Percentiles rank a stretch among this genome's conserved stretches.
phyloP scores from a whole-genome alignment of 1,139 yeast genomes.

The Hansenula anomala region DNA sequence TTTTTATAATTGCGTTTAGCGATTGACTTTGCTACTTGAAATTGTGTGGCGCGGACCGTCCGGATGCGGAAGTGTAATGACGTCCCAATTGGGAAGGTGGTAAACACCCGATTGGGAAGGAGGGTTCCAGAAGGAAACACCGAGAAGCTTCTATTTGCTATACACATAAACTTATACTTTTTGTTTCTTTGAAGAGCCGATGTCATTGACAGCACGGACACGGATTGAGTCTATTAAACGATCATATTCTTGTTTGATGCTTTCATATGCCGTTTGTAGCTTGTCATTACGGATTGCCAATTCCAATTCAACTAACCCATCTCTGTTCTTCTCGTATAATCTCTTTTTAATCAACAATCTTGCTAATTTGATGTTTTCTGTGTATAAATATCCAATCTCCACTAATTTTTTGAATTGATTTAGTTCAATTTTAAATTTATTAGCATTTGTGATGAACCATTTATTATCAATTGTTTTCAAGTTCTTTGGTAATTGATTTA shows the following conservation, averaged over 20 bases:
- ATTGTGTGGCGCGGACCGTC: neutral
- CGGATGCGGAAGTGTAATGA: neutral
- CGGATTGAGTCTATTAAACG: conserved; percentile 34
- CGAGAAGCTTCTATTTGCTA: neutral
- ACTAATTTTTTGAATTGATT: conserved; percentile 74
- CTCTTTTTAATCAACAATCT: conserved; percentile 68
- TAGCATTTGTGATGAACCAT: conserved; percentile 39
- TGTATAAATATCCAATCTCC: conserved; percentile 66
- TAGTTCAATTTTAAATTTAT: conserved; percentile 56
- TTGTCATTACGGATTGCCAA: conserved; percentile 58
- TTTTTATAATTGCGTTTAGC: too few species aligned
- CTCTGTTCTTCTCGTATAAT: conserved; percentile 71
- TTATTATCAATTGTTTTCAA: conserved; percentile 31
- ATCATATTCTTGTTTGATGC: conserved; percentile 64
- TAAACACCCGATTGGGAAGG: neutral
- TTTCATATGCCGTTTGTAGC: conserved; percentile 68
- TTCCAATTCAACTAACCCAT: conserved; percentile 66
- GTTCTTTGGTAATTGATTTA: conserved; percentile 20
- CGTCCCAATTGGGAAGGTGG: neutral
- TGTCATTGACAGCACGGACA: conserved; percentile 2
- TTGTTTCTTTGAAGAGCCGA: neutral
- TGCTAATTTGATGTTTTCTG: conserved; percentile 22
- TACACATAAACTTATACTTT: neutral
- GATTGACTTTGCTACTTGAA: conserved; percentile 23
- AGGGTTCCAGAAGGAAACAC: neutral